Base-by-base conservation (phyloP, 768 basidiomycete species). In the Kwoniella pini region DNA sequence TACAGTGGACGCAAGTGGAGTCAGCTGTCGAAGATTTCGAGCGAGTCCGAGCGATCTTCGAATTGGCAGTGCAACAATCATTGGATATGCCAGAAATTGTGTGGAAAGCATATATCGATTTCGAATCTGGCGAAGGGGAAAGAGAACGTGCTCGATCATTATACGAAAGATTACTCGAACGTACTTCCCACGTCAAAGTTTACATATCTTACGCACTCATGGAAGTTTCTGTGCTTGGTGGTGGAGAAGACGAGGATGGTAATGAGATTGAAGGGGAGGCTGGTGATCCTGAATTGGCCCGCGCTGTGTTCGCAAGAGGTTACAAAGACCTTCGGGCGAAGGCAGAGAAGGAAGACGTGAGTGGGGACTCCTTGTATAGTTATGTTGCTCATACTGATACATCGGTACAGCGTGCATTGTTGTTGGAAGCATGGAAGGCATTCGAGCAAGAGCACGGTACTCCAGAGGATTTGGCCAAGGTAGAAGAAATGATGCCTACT, bases 201-300 rank as follows among this genome's bases (percentile, higher is more conserved):
- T 98, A 93, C 92, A 90, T 96, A 56, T 87, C 92, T 54, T 98
- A 88, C 77, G 95, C 95, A 0, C 83, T 88, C 68, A 96, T 97
- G 69, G 95, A 98, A 79, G 88, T 86, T 4, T 88, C 88, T 69
- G 81, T 85, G 5, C 69, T 78, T 28, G 77, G 77, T 50, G 75
- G 70, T 10, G 74, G 74, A 21, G 73, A 72, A 36, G 77, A 75
- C 39, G 77, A 78, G 51, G 77, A 78, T 54, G 80, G 76, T 6
- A 80, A 80, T 51, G 75, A 78, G 54, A 84, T 85, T 74, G 84
- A 85, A 80, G 85, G 84, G 4, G 85, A 87, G 59, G 74, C 71
- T 19, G 92, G 91, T 9, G 87, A 94, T 77, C 75, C 85, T 2
- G 80, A 80, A 28, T 68, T 83, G 46, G 93, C 93, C 0, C 81